Percentiles rank a stretch among this genome's conserved stretches.
phyloP scores from a whole-genome alignment of 768 basidiomycete genomes.

The Mycena belliarum region DNA sequence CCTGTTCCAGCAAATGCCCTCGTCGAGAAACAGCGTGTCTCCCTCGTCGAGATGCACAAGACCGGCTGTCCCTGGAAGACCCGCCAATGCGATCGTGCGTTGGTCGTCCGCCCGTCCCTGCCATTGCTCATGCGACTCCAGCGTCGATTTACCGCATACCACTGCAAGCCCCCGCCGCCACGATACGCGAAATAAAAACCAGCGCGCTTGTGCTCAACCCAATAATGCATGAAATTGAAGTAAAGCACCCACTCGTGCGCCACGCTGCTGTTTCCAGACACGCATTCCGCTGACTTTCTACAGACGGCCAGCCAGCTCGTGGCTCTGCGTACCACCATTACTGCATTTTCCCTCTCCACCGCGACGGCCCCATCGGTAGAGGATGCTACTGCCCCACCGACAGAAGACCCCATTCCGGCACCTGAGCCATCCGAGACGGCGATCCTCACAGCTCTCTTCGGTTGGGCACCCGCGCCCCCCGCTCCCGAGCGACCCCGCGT shows the following conservation, averaged over 20 bases:
- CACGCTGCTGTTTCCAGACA: background rate
- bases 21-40: constrained; percentile 69
- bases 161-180: constrained; percentile 62
- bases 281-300: background rate
- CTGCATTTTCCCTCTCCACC: constrained; percentile 33
- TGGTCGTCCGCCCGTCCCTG: background rate
- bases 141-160: constrained; percentile 78
- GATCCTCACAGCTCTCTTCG: constrained; percentile 49
- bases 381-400: constrained; percentile 14
- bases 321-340: constrained; percentile 50
- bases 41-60: constrained; percentile 73
- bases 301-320: constrained; percentile 62
- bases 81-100: constrained; percentile 77
- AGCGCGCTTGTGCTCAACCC: constrained; percentile 56
- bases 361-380: constrained; percentile 18
- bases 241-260: constrained; percentile 76
- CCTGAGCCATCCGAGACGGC: constrained; percentile 39
- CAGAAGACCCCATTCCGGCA: constrained; percentile 21
- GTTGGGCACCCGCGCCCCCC: constrained; percentile 48
- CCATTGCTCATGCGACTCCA: constrained; percentile 18
- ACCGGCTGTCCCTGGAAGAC: constrained; percentile 83
- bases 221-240: constrained; percentile 51
- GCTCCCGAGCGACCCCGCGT: constrained; percentile 31
- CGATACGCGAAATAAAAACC: constrained; percentile 60
- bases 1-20: constrained; percentile 56